phyloP scores from a whole-genome alignment of 169 alveolate genomes.

The Plasmodium inui region DNA sequence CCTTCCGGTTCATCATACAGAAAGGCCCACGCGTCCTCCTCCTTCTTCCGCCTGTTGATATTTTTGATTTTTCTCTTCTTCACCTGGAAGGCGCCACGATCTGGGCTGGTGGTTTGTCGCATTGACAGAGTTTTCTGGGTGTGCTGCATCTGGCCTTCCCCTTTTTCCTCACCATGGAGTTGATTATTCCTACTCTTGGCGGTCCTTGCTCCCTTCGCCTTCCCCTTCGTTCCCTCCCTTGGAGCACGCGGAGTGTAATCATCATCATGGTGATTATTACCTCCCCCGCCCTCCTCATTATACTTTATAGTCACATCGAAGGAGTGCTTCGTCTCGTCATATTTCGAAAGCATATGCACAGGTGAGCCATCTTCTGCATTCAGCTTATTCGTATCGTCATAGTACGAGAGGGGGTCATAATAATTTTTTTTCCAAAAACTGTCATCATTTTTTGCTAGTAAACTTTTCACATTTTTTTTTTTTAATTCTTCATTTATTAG shows the following conservation, averaged over 20 bases:
- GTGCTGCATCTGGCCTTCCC: neutral
- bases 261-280: neutral
- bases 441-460: slow-evolving; percentile 47
- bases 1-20: slow-evolving; percentile 24
- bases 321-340: slow-evolving; percentile 31
- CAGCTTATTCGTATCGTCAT: slow-evolving; percentile 22
- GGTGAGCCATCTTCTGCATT: slow-evolving; percentile 21
- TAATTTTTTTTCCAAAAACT: slow-evolving; percentile 54
- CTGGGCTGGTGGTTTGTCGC: neutral
- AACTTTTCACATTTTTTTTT: slow-evolving; percentile 29
- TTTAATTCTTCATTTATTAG: slow-evolving; percentile 67
- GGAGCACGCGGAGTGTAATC: neutral
- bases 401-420: slow-evolving; percentile 59
- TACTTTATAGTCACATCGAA: slow-evolving; percentile 31
- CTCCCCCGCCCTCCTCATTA: slow-evolving; percentile 10
- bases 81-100: neutral
- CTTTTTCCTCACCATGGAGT: neutral
- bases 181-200: neutral
- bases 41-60: slow-evolving; percentile 52
- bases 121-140: neutral
- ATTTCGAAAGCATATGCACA: slow-evolving; percentile 40
- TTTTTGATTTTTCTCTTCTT: slow-evolving; percentile 59
- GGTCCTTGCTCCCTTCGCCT: neutral
- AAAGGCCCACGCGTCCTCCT: slow-evolving; percentile 61
- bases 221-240: neutral